These are phyloP conservation scores for Silene uniflora DNA, from an alignment of 148 eudicot genomes.

Conservation along the genomic window DNA sequence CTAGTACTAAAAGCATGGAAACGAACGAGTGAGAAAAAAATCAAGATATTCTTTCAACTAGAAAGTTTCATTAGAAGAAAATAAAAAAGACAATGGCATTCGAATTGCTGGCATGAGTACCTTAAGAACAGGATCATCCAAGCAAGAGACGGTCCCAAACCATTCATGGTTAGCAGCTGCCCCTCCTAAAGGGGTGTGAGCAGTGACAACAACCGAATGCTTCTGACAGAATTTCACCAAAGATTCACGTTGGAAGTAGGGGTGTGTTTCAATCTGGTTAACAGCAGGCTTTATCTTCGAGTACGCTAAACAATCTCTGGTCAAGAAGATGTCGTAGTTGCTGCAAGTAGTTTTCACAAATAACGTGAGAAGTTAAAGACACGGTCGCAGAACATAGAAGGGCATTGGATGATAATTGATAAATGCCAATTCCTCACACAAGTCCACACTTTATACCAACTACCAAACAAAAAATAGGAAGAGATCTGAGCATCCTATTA, in stretches of 20 bases:
- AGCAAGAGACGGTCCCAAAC: conserved; percentile 87
- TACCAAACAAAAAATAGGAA: no score
- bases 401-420: no score
- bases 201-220: conserved; percentile 77
- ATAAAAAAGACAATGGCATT: no score
- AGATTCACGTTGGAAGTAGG: conserved; percentile 88
- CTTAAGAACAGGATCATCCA: conserved; percentile 82
- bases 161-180: conserved; percentile 78
- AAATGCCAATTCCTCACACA: no score
- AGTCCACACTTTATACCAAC: no score
- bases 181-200: conserved; percentile 96
- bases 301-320: conserved; percentile 87
- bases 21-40: no score
- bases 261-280: conserved; percentile 93
- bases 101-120: conserved; percentile 32
- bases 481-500: no score
- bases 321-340: conserved; percentile 85
- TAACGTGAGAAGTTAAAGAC: neutral
- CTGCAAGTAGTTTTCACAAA: conserved; percentile 40
- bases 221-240: conserved; percentile 87
- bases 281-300: conserved; percentile 95
- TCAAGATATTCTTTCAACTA: no score
- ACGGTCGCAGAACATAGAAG: neutral
- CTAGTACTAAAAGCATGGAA: no score
- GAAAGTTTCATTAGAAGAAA: no score